A percentile compares a stretch with the other conserved stretches of the same genome.
Conservation (phyloP, 169 alveolate genomes). For the Cryptosporidium andersoni region DNA sequence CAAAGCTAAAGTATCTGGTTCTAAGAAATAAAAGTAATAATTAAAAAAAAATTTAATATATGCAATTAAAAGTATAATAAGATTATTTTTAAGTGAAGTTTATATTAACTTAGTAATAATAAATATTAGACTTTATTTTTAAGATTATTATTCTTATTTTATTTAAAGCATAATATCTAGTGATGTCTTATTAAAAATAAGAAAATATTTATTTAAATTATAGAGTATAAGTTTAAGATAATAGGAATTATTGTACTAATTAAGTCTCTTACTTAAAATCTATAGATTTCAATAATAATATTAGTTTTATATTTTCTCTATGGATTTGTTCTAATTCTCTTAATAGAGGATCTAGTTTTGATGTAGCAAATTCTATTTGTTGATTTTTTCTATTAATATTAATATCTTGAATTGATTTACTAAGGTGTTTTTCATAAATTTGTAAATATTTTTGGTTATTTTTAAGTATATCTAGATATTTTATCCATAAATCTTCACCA, state of each 20-base stretch:
- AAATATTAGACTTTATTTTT: too few relatives aligned
- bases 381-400: conserved; percentile 16
- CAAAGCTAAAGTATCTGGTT: conserved; percentile 79
- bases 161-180: not conserved
- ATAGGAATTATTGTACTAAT: not conserved
- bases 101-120: too few relatives aligned
- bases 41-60: not conserved
- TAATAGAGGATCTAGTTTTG: conserved; percentile 19
- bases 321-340: not conserved
- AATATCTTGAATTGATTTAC: conserved; percentile 11
- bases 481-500: conserved; percentile 40
- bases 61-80: not conserved
- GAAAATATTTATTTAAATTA: not conserved
- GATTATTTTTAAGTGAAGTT: not conserved
- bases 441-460: not conserved
- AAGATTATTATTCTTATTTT: not conserved
- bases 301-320: not conserved
- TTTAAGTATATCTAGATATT: not conserved
- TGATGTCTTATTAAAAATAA: not conserved
- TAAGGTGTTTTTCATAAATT: not conserved
- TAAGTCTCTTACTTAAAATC: not conserved
- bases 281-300: not conserved
- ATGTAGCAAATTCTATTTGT: conserved; percentile 2
- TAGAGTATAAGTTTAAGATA: not conserved
- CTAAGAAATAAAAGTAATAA: conserved; percentile 74